Conservation (phyloP, 2,329 filamentous ascomycete genomes). For the Pyrenophora teres region DNA sequence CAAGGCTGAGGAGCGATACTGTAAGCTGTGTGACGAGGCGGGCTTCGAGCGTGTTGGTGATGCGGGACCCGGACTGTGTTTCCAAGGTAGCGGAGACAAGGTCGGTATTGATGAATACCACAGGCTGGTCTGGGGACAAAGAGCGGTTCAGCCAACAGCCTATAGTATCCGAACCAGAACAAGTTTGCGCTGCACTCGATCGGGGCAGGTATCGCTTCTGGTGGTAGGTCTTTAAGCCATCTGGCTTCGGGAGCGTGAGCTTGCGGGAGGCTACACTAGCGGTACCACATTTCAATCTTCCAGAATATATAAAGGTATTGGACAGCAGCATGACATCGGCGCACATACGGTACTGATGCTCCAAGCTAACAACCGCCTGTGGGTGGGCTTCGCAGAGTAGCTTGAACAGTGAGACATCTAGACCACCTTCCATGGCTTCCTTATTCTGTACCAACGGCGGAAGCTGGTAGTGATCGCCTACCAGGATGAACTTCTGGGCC, state of each 20-base stretch:
- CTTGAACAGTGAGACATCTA: constrained; percentile 94
- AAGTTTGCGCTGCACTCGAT: constrained; percentile 41
- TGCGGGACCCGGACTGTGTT: constrained; percentile 74
- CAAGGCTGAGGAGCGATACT: constrained; percentile 73
- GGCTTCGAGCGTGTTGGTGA: constrained; percentile 86
- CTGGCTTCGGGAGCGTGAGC: constrained; percentile 64
- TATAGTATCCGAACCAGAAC: constrained; percentile 54
- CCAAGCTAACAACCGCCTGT: constrained; percentile 83
- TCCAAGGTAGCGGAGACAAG: constrained; percentile 68
- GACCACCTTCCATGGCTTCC: constrained; percentile 79
- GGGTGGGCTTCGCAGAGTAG: constrained; percentile 88
- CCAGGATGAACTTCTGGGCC: constrained; percentile 89
- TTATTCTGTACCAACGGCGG: constrained; percentile 94
- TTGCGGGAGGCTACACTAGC: constrained; percentile 71
- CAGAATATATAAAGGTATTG: constrained; percentile 92
- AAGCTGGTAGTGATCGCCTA: constrained; percentile 95
- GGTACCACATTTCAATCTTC: constrained; percentile 86
- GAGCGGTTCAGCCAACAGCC: constrained; percentile 79
- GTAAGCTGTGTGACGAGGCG: constrained; percentile 79
- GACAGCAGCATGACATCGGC: constrained; percentile 94
- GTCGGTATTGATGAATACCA: constrained; percentile 91
- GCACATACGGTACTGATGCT: constrained; percentile 98
- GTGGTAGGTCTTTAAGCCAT: constrained; percentile 44
- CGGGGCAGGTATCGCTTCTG: constrained; percentile 20
- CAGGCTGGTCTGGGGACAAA: constrained; percentile 71